Base-by-base conservation (phyloP, 257 asterid species). In the Striga asiatica region DNA sequence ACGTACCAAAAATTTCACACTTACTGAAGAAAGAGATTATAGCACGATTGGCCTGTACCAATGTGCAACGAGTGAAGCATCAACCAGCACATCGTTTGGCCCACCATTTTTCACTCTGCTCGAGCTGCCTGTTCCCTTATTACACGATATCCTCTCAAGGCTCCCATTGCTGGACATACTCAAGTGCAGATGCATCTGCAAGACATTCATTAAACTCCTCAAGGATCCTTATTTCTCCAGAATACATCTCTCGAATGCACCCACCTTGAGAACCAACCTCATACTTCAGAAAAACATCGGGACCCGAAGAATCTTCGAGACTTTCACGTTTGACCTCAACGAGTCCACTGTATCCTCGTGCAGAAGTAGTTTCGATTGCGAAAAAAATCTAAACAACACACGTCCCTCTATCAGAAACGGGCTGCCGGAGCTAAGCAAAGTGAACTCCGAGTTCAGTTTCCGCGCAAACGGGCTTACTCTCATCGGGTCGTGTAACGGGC, bases 401-500 rank as follows among this genome's bases (percentile, higher is more conserved):
- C n/a, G n/a, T n/a, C n/a, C n/a, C n/a, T 8, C 43, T 12, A 37
- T 9, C 7, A 49, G 37, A 19, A 1, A 10, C 6, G 65, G 63
- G 28, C 56, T 39, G 16, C 67, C 42, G 54, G 6, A 20, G 1
- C 51, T 54, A 19, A 58, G 58, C 4, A 52, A 50, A 59, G 16
- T n/a, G 37, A 70, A 50, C 54, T 66, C 75, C 23, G 78, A 69
- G 12, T 62, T 68, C 63, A 57, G 65, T 57, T 68, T 65, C 10
- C 64, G 25, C 6, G 50, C 70, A 50, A 47, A 50, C 24, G 47
- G 31, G 49, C 58, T 65, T 7, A 24, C 61, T 34, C 58, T 79
- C 22, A 48, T 79, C 42, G 87, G 83, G 53, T 74, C 82, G 2
- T 79, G 83, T 54, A 70, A 76, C 14, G 87, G 87, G 13, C 72